phyloP scores from a whole-genome alignment of 1,284 basidiomycete genomes.

The Leccinum huronense region DNA sequence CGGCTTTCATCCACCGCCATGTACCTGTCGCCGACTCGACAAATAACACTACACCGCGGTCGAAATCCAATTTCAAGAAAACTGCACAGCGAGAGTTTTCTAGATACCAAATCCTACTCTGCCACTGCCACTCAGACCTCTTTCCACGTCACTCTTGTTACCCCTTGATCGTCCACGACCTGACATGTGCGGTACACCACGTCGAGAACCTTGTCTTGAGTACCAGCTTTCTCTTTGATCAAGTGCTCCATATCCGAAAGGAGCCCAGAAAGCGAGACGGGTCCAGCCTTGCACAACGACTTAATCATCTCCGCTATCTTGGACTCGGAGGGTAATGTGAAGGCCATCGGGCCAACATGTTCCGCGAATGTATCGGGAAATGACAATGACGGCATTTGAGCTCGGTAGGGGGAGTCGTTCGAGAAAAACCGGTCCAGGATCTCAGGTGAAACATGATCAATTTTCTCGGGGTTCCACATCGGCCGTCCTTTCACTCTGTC shows the following conservation, averaged over 20 bases:
- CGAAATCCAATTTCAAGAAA: slow-evolving; percentile 8
- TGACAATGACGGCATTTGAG: slow-evolving; percentile 48
- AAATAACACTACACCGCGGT: slow-evolving; percentile 7
- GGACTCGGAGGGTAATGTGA: slow-evolving; percentile 64
- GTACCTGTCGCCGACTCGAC: slow-evolving; percentile 11
- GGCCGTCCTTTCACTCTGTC: slow-evolving; percentile 56
- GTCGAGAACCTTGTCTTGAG: slow-evolving; percentile 72
- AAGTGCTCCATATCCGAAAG: slow-evolving; percentile 53
- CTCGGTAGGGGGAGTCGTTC: slow-evolving; percentile 46
- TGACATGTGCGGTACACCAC: slow-evolving; percentile 63
- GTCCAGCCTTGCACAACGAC: slow-evolving; percentile 55
- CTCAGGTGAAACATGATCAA: slow-evolving; percentile 57
- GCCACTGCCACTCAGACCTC: slow-evolving; percentile 37
- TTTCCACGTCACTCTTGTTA: slow-evolving; percentile 57
- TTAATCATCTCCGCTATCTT: slow-evolving; percentile 62
- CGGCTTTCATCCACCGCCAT: slow-evolving; percentile 6
- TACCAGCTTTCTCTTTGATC: slow-evolving; percentile 61
- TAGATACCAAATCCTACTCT: background rate
- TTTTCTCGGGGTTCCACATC: slow-evolving; percentile 61
- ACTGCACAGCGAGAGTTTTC: background rate
- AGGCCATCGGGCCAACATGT: slow-evolving; percentile 47
- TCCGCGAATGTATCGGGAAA: slow-evolving; percentile 40
- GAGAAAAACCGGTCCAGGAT: slow-evolving; percentile 63
- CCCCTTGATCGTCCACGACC: slow-evolving; percentile 54
- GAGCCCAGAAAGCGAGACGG: slow-evolving; percentile 58